Evolutionary conservation across 1,139 yeast genomes (phyloP).

Genomic region (Kurtzmaniella quercitrusa): DNA sequence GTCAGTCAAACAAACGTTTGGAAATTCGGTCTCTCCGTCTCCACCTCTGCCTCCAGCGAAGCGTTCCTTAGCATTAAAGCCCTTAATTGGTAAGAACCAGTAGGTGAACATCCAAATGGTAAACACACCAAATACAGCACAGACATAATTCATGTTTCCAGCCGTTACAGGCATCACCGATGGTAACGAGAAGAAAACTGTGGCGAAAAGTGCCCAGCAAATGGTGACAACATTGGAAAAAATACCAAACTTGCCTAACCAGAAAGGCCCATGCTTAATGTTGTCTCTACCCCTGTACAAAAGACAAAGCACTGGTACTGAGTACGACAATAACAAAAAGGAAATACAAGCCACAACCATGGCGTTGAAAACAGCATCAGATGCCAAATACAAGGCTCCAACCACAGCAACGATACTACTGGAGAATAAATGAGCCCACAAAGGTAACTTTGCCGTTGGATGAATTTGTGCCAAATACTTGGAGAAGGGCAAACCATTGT

Average conservation of each 20-base stretch:
- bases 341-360: slow-evolving; percentile 23
- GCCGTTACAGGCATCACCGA: slow-evolving; percentile 25
- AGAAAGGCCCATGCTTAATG: slow-evolving; percentile 19
- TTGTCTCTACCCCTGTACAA: slow-evolving; percentile 14
- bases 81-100: slow-evolving; percentile 52
- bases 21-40: slow-evolving; percentile 44
- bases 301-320: slow-evolving; percentile 25
- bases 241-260: slow-evolving; percentile 24
- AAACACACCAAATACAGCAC: slow-evolving; percentile 38
- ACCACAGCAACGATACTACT: slow-evolving; percentile 22
- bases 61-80: slow-evolving; percentile 34
- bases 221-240: slow-evolving; percentile 24
- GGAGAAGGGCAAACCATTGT: slow-evolving; percentile 26
- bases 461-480: slow-evolving; percentile 18
- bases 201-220: slow-evolving; percentile 24
- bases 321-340: slow-evolving; percentile 18
- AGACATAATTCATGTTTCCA: slow-evolving; percentile 34
- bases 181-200: slow-evolving; percentile 29
- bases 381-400: slow-evolving; percentile 21
- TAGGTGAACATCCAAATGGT: slow-evolving; percentile 49
- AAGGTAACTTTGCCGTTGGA: slow-evolving; percentile 19
- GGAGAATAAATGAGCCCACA: slow-evolving; percentile 19
- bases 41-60: slow-evolving; percentile 45
- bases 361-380: slow-evolving; percentile 25
- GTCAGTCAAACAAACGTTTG: slow-evolving; percentile 36